Base-by-base conservation (phyloP, 2,329 filamentous ascomycete species). In the Colletotrichum gigasporum region DNA sequence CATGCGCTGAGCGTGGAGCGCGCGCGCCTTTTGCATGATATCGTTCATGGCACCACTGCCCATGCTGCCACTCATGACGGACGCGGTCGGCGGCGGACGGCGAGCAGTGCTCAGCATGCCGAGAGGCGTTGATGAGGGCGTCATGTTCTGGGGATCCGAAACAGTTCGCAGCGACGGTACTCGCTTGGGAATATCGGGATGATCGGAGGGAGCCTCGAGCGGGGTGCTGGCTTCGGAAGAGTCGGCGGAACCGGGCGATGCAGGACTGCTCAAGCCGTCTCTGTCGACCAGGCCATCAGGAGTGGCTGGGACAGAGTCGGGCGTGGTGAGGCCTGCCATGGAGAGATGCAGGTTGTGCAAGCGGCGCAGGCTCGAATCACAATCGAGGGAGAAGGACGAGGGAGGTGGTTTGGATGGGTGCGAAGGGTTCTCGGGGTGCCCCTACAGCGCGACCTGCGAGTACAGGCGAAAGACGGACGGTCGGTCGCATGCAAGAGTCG, bases 41-140 rank as follows among this genome's bases (percentile, higher is more conserved):
- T 76, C 78, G 55, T 79, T 74, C 67, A 79, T 73, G 18, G 72
- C 68, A 30, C 73, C 72, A 47, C 71, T 70, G n/a, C 57, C 69
- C 71, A 76, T 74, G 20, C 61, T 53, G 20, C 61, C 61, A 12
- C 45, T 64, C 37, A 75, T 54, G 74, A 75, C 20, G 34, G 78
- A 74, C 4, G 80, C 72, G 10, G 78, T 72, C 12, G 79, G 78
- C 18, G 78, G 73, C 3, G 86, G 87, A 50, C 85, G 82, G 63
- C 88, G 81, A 4, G 86, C 87, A 68, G 80, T 87, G 76, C 90
- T 93, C 71, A 97, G 81, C 62, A 92, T 86, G 39, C 93, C 93
- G 4, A 94, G 82, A 39, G 92, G 90, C 26, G 91, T 96, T n/a
- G 94, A 97, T n/a, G 89, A 94, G 6, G 91, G 80, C 59, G 87